Conservation (phyloP, 2,329 filamentous ascomycete genomes). For the Fusarium sp. region DNA sequence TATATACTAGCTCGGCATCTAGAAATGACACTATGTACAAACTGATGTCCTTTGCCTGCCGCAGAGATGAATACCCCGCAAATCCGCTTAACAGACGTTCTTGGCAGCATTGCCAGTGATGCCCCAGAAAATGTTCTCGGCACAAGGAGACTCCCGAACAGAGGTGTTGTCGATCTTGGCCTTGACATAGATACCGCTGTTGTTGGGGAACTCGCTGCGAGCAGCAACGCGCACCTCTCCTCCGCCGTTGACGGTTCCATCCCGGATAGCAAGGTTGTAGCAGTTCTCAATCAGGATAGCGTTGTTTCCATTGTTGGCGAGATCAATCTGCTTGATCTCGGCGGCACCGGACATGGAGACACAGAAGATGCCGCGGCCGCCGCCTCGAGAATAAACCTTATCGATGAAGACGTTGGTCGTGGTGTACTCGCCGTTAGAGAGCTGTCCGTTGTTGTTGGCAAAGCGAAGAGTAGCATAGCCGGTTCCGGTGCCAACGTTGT, state of each 20-base stretch:
- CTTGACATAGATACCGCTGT: conserved; percentile 61
- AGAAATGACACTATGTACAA: not conserved
- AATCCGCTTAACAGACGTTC: conserved; percentile 50
- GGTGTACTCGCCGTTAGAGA: conserved; percentile 59
- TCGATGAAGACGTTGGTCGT: conserved; percentile 66
- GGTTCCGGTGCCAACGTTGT: conserved; percentile 63
- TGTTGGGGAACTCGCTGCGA: conserved; percentile 65
- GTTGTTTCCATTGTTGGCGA: conserved; percentile 65
- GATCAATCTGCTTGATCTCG: conserved; percentile 60
- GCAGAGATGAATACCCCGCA: not conserved
- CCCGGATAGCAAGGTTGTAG: conserved; percentile 63
- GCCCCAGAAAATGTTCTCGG: conserved; percentile 61
- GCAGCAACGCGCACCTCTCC: conserved; percentile 66
- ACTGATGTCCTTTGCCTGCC: not conserved
- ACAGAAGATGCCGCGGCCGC: conserved; percentile 68
- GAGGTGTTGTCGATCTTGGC: conserved; percentile 60
- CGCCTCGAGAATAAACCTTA: conserved; percentile 64
- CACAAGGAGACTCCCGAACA: conserved; percentile 65
- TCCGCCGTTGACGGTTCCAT: conserved; percentile 64
- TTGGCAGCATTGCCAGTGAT: conserved; percentile 58
- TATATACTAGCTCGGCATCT: not conserved
- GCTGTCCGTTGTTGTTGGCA: conserved; percentile 66
- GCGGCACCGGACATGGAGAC: conserved; percentile 66
- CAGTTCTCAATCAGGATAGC: conserved; percentile 70
- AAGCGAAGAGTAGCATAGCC: conserved; percentile 69